phyloP scores from a whole-genome alignment of 129 eudicot genomes.

The Cynara cardunculus region DNA sequence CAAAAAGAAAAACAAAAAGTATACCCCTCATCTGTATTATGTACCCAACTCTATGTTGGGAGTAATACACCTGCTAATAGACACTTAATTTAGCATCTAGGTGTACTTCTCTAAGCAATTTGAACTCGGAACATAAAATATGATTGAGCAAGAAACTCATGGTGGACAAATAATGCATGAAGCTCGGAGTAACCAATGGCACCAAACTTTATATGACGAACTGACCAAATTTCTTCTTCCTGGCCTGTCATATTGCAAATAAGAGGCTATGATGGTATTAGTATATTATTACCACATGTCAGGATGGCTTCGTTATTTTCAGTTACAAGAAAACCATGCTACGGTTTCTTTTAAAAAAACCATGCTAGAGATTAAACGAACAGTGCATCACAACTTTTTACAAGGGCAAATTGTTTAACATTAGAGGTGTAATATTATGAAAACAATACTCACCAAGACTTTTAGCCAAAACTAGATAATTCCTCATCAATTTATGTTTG shows the following conservation, averaged over 20 bases:
- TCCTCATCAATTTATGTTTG: not conserved
- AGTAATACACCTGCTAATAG: slow-evolving; percentile 4
- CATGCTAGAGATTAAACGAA: not conserved
- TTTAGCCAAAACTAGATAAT: not conserved
- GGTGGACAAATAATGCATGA: not conserved
- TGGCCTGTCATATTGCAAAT: not conserved
- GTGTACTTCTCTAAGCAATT: not conserved
- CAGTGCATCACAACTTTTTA: not conserved
- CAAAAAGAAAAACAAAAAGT: not conserved
- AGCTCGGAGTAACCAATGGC: not conserved
- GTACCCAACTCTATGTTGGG: not conserved
- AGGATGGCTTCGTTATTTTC: not conserved
- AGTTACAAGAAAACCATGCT: not conserved
- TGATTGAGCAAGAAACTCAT: not conserved
- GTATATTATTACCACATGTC: not conserved
- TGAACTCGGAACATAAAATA: not conserved
- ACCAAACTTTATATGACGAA: slow-evolving; percentile 2
- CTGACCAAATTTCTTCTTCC: not conserved
- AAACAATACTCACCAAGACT: not conserved
- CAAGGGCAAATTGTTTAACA: not conserved
- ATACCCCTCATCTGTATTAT: not conserved
- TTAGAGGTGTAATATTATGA: not conserved
- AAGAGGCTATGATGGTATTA: not conserved
- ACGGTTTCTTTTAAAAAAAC: no score
- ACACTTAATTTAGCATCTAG: slow-evolving; percentile 2